Conservation (phyloP, 768 basidiomycete species). For the Glaciozyma antarctica region DNA sequence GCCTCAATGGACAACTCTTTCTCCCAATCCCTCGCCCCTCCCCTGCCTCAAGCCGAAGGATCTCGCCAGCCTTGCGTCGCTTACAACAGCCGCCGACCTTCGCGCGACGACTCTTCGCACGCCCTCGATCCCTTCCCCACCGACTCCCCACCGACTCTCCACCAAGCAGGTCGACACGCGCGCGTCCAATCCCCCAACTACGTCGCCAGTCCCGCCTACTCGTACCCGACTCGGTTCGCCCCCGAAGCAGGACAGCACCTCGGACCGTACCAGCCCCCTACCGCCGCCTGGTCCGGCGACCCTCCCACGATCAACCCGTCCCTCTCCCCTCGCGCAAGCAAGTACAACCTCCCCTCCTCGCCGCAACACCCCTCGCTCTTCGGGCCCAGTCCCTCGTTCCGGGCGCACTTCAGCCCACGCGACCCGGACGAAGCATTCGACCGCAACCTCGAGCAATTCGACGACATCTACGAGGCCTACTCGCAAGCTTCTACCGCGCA, state of each 20-base stretch:
- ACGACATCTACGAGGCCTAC: conserved; percentile 18
- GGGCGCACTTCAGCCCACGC: neutral
- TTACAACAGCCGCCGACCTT: neutral
- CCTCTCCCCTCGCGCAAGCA: neutral
- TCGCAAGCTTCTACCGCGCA: neutral
- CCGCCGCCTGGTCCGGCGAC: neutral
- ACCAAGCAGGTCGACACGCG: neutral
- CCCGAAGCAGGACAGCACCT: neutral
- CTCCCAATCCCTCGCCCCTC: neutral
- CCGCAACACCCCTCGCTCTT: neutral
- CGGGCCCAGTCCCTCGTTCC: neutral
- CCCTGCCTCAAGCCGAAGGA: neutral
- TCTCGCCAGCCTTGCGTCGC: conserved; percentile 12
- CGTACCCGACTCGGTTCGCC: conserved; percentile 27
- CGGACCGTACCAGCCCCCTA: neutral
- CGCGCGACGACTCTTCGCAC: neutral
- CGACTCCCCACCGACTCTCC: neutral
- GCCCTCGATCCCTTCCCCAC: neutral
- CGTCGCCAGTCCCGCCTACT: neutral
- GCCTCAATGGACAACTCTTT: conserved; percentile 17
- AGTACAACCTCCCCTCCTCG: neutral
- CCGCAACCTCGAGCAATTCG: conserved; percentile 21
- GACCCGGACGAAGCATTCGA: conserved; percentile 20
- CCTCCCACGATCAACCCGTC: neutral
- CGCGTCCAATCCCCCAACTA: neutral